These are phyloP conservation scores for Monascus ruber DNA, from an alignment of 2,329 filamentous ascomycete genomes.

Conservation along the genomic window DNA sequence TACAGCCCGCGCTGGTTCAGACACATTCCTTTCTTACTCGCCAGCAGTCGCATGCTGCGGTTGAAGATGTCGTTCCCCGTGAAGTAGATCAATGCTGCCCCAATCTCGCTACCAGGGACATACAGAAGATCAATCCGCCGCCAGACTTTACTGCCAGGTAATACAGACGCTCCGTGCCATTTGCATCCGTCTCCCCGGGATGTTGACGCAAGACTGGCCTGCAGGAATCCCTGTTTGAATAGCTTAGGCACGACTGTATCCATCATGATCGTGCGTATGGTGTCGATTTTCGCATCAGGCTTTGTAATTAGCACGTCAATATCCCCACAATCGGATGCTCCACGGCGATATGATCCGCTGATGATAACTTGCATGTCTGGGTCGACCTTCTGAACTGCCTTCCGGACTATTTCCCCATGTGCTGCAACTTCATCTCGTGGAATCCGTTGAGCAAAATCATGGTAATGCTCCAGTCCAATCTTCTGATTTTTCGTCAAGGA, in stretches of 20 bases:
- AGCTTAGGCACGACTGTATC: constrained; percentile 53
- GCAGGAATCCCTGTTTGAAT: constrained; percentile 53
- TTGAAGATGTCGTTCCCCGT: constrained; percentile 95
- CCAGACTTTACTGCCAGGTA: constrained; percentile 55
- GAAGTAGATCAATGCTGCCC: constrained; percentile 85
- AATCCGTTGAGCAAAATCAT: constrained; percentile 69
- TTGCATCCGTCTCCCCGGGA: constrained; percentile 54
- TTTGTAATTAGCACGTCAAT: constrained; percentile 79
- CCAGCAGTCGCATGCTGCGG: constrained; percentile 67
- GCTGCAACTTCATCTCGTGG: constrained; percentile 62
- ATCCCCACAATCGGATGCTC: constrained; percentile 62
- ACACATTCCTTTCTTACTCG: constrained; percentile 66
- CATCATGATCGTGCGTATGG: constrained; percentile 53
- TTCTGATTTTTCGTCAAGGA: constrained; percentile 58
- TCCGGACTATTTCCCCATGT: constrained; percentile 54
- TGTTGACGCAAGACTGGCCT: constrained; percentile 53
- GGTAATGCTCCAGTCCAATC: constrained; percentile 67
- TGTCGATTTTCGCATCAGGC: constrained; percentile 42
- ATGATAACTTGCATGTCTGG: constrained; percentile 57
- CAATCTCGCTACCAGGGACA: constrained; percentile 67
- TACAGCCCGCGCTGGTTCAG: constrained; percentile 78
- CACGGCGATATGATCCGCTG: constrained; percentile 75
- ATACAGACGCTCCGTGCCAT: constrained; percentile 76
- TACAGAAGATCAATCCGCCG: constrained; percentile 74
- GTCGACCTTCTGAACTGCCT: constrained; percentile 50